Evolutionary conservation across 1,284 basidiomycete genomes (phyloP).

Genomic region (Sporisorium scitamineum): DNA sequence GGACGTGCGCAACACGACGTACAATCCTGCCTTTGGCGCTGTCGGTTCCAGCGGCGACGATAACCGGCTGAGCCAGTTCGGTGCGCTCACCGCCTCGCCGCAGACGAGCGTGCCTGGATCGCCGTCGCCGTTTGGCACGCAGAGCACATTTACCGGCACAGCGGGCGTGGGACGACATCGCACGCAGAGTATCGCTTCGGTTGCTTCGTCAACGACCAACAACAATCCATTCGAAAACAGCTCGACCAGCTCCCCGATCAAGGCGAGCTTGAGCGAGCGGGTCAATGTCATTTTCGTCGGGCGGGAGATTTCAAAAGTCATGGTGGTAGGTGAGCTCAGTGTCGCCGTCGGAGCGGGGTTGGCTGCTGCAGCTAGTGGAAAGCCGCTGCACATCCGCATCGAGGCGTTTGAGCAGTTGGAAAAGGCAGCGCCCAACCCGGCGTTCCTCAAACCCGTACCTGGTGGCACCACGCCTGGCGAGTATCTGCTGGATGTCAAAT

Average conservation of each 20-base stretch:
- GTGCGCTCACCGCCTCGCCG: constrained; percentile 32
- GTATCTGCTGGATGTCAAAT: constrained; percentile 71
- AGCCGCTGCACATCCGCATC: constrained; percentile 70
- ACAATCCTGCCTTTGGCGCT: constrained; percentile 51
- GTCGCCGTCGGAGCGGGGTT: constrained; percentile 35
- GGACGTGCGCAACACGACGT: constrained; percentile 72
- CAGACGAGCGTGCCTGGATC: constrained; percentile 26
- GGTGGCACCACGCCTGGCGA: constrained; percentile 70
- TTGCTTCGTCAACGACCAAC: constrained; percentile 36
- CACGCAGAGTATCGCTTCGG: constrained; percentile 57
- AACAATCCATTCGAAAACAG: constrained; percentile 53
- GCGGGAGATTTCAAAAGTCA: constrained; percentile 70
- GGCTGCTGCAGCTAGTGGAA: constrained; percentile 7
- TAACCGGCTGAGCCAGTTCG: constrained; percentile 42
- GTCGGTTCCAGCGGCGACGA: constrained; percentile 29
- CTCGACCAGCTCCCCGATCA: constrained; percentile 24
- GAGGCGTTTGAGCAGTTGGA: constrained; percentile 72
- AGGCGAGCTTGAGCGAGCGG: constrained; percentile 71
- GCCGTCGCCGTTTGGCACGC: constrained; percentile 39
- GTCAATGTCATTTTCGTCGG: constrained; percentile 72
- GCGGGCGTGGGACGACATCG: constrained; percentile 49
- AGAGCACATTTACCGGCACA: constrained; percentile 40
- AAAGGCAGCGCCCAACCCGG: constrained; percentile 73
- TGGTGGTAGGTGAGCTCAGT: constrained; percentile 73
- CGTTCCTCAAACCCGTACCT: constrained; percentile 70